Percentiles rank a stretch among this genome's conserved stretches.
Evolutionary conservation across 2,329 filamentous ascomycete genomes (phyloP).

Genomic region (Botrytis tulipae): DNA sequence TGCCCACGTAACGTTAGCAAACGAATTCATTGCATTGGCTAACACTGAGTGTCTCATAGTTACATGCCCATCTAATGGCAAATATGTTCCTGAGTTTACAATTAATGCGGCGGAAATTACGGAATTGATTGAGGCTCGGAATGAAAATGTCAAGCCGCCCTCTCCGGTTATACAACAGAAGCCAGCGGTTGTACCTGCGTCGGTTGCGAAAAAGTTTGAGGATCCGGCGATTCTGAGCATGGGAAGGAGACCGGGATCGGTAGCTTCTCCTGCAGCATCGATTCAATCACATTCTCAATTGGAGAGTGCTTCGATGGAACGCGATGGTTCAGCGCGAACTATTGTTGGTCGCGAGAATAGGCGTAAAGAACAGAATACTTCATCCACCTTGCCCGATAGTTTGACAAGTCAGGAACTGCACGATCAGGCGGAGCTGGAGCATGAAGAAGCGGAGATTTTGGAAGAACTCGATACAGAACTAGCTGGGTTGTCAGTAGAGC

Average conservation of each 20-base stretch:
- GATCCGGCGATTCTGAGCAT: conserved; percentile 41
- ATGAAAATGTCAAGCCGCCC: conserved; percentile 31
- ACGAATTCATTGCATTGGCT: conserved; percentile 4
- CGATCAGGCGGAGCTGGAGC: conserved; percentile 29
- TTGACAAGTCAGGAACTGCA: conserved; percentile 44
- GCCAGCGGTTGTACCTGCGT: conserved; percentile 18
- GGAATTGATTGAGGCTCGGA: conserved; percentile 37
- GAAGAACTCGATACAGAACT: conserved; percentile 32
- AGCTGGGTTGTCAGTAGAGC: conserved; percentile 26
- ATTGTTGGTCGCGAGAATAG: conserved; percentile 29
- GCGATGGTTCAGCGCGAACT: conserved; percentile 30
- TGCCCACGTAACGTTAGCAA: conserved; percentile 7
- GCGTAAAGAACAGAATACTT: conserved; percentile 35
- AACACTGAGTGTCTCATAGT: conserved; percentile 28
- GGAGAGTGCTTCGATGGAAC: conserved; percentile 38
- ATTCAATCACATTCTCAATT: conserved; percentile 33
- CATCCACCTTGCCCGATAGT: conserved; percentile 45
- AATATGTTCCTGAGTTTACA: conserved; percentile 37
- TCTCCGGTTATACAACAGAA: conserved; percentile 14
- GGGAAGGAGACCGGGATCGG: conserved; percentile 39
- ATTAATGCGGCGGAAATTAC: conserved; percentile 38
- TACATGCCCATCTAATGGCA: conserved; percentile 36
- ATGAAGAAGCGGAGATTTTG: conserved; percentile 27
- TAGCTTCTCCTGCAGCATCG: conserved; percentile 21
- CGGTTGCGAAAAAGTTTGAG: conserved; percentile 30